Evolutionary conservation across 1,284 basidiomycete species (phyloP).

Genomic region (Boletus holoroseus): DNA sequence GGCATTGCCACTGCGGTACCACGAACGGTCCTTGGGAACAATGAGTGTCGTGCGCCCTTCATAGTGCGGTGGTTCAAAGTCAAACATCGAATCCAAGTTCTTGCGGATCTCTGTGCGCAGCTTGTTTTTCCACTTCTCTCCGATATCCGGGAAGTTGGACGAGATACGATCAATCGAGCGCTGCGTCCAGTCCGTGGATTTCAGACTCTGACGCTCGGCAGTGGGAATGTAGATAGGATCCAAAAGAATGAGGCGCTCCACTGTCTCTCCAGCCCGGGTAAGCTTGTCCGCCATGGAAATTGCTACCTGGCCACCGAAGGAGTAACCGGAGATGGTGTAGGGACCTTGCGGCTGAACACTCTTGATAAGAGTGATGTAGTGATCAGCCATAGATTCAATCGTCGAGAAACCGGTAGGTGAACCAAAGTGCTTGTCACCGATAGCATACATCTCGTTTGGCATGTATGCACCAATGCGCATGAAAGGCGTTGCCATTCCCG

Average conservation of each 20-base stretch:
- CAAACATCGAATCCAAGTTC: conserved; percentile 31
- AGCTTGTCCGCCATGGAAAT: conserved; percentile 28
- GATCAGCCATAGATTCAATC: conserved; percentile 30
- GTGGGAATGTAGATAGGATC: conserved; percentile 30
- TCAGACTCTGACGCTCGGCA: conserved; percentile 25
- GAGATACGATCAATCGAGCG: conserved; percentile 29
- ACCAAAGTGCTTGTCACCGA: conserved; percentile 30
- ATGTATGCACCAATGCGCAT: conserved; percentile 33
- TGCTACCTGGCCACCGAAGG: conserved; percentile 29
- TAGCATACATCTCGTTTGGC: conserved; percentile 33
- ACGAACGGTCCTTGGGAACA: conserved; percentile 30
- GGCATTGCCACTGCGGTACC: conserved; percentile 29
- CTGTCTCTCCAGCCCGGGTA: conserved; percentile 20
- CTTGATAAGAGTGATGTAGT: conserved; percentile 29
- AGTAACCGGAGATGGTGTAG: conserved; percentile 26
- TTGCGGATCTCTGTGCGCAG: conserved; percentile 27
- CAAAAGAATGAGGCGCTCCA: conserved; percentile 26
- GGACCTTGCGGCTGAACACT: conserved; percentile 26
- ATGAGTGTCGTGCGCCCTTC: conserved; percentile 25
- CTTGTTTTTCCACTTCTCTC: conserved; percentile 31
- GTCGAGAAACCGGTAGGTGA: conserved; percentile 27
- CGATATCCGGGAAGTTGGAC: conserved; percentile 30
- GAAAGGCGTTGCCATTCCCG: conserved; percentile 31
- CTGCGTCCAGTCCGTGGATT: conserved; percentile 30
- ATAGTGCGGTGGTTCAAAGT: conserved; percentile 27